Evolutionary conservation across 371 early-diverging fungal species (phyloP), one percentile per base, ranked within the genome.

Genomic region (Globomyces sp.): DNA sequence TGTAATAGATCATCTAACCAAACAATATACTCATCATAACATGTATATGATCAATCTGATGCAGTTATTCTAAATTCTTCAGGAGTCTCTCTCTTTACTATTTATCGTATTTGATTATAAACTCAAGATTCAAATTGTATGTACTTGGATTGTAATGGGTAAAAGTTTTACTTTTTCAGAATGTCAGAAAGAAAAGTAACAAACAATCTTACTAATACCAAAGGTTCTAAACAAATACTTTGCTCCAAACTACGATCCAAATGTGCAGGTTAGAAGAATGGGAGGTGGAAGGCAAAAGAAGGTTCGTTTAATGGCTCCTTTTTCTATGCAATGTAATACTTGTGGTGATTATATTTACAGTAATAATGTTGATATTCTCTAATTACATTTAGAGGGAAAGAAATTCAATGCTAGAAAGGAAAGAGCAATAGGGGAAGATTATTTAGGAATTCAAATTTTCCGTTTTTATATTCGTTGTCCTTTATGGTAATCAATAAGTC

Each of bases 371-470:
- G 24, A 24, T 24, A 24, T 24, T 24, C 24, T n/a, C 24, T 24
- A 24, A 24, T 24, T 24, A 24, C 0, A 24, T 24, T 24, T 24
- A 24, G 24, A 96, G 78, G 93, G 95, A 53, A 96, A 93, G 63
- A 98, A 99, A 72, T 96, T 97, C 81, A 98, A 99, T 74, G 96
- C 98, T 37, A 81, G 90, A 52, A 96, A 96, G 75, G 96, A 98
- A 57, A 63, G 68, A 2, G 77, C 72, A 37, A 63, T 74, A 11
- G 72, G 79, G 9, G 96, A 95, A 74, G 81, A 78, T 39, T 99
- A 96, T 74, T 83, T 92, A 57, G 83, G 80, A 9, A 80, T 82
- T 46, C 64, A 90, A 75, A 90, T 96, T 68, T 96, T 88, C 74
- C 89, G 99, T 13, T 99, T 99, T 76, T 93, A 94, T 74, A 96